A percentile compares a stretch with the other conserved stretches of the same genome.
Evolutionary conservation across 2,329 filamentous ascomycete species (phyloP).

Genomic region (Pseudogymnoascus sp.): DNA sequence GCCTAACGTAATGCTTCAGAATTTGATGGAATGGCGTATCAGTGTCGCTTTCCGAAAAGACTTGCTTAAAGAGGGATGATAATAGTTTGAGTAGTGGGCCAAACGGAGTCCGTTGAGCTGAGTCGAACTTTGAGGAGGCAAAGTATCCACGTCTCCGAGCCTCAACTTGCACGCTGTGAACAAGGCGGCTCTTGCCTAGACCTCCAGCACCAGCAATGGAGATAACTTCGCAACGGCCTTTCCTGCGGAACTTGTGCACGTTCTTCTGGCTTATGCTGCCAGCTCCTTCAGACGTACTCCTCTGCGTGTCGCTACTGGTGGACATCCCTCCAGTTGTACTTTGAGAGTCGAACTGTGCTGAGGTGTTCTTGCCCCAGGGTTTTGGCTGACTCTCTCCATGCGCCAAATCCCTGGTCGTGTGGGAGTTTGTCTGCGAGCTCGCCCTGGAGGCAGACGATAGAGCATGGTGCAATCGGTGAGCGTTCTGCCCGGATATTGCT

Average conservation of each 20-base stretch:
- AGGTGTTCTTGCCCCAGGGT: slow-evolving; percentile 3
- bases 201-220: slow-evolving; percentile 54
- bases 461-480: neutral
- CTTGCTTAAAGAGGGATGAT: slow-evolving; percentile 58
- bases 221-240: slow-evolving; percentile 56
- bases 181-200: slow-evolving; percentile 57
- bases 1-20: slow-evolving; percentile 53
- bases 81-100: slow-evolving; percentile 56
- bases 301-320: neutral
- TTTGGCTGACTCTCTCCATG: neutral
- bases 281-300: slow-evolving; percentile 21
- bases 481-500: neutral
- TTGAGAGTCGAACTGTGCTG: neutral
- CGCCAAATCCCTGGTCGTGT: neutral
- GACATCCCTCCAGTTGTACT: neutral
- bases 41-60: slow-evolving; percentile 59
- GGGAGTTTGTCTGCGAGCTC: neutral
- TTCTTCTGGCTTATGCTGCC: slow-evolving; percentile 23
- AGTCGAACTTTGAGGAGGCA: slow-evolving; percentile 59
- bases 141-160: slow-evolving; percentile 55
- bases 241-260: slow-evolving; percentile 45
- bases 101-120: slow-evolving; percentile 51
- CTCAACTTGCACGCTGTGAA: slow-evolving; percentile 55
- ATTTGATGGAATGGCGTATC: slow-evolving; percentile 55
- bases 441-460: neutral